These are phyloP conservation scores for Orbilia blumenaviensis DNA, from an alignment of 2,329 filamentous ascomycete genomes.

Conservation along the genomic window DNA sequence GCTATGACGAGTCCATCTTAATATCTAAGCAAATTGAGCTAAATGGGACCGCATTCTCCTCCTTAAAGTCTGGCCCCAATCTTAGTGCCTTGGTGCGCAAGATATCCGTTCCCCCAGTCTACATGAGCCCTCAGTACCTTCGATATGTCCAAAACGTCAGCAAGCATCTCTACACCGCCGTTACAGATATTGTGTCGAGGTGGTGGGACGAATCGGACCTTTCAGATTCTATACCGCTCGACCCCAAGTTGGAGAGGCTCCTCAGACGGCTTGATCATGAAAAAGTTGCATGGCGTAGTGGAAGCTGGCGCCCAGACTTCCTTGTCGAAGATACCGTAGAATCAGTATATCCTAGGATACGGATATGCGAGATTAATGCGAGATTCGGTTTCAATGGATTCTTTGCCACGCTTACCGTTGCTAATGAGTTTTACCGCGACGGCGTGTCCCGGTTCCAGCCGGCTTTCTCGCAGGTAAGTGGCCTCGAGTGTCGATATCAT, in stretches of 20 bases:
- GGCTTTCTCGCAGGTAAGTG: slow-evolving; percentile 30
- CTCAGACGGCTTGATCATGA: slow-evolving; percentile 48
- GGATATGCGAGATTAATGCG: slow-evolving; percentile 63
- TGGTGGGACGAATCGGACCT: slow-evolving; percentile 60
- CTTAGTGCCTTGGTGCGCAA: slow-evolving; percentile 47
- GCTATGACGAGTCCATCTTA: background rate
- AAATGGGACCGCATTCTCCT: slow-evolving; percentile 57
- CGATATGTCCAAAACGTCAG: slow-evolving; percentile 59
- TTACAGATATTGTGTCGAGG: slow-evolving; percentile 61
- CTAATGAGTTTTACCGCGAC: slow-evolving; percentile 9
- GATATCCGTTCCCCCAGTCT: slow-evolving; percentile 58
- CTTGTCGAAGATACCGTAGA: slow-evolving; percentile 58
- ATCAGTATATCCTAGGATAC: slow-evolving; percentile 48
- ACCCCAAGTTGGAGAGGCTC: slow-evolving; percentile 54
- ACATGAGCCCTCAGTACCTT: slow-evolving; percentile 59
- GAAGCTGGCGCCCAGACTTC: slow-evolving; percentile 62
- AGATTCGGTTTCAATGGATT: slow-evolving; percentile 63
- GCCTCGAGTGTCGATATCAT: background rate
- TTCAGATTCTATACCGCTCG: slow-evolving; percentile 40
- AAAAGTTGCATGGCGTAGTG: slow-evolving; percentile 44
- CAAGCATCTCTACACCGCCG: slow-evolving; percentile 59
- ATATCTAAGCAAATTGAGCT: slow-evolving; percentile 12
- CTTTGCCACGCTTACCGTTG: background rate
- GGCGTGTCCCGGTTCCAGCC: slow-evolving; percentile 4
- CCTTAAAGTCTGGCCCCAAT: slow-evolving; percentile 57